Evolutionary conservation across 2,329 filamentous ascomycete genomes (phyloP), one percentile per base, ranked within the genome.

Genomic region (Piedraia hortae): DNA sequence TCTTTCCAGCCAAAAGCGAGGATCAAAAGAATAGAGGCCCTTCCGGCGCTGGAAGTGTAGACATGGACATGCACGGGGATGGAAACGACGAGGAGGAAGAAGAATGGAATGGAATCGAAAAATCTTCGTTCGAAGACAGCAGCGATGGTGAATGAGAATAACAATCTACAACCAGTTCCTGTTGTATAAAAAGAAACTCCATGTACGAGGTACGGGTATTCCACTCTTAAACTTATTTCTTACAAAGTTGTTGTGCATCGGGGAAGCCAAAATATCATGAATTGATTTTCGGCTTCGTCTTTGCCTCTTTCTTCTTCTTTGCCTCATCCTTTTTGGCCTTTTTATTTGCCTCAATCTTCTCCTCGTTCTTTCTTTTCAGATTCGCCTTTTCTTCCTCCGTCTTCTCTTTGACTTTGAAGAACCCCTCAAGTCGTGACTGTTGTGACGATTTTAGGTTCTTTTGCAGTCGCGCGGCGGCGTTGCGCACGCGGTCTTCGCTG

Each of bases 281-380:
- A 21, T 34, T 41, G 34, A 42, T 35, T 33, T 42, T 42, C 17
- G 82, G 80, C 51, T 82, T 90, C 4, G 70, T 58, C 52, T 91
- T 97, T 11, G 65, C 62, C 31, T 74, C 74, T 33, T 80, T 80
- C 61, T 93, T 97, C 32, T 80, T 75, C 54, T 91, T 91, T 39
- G 82, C 80, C 26, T 88, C 77, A 30, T 74, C 65, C 59, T 91
- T 97, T 34, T 71, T 58, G 52, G 80, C 88, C 60, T 93, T 93
- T 54, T 82, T 91, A 48, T 77, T 78, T 35, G 78, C 72, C 36
- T 80, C 78, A 14, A 75, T 56, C 53, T 88, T 88, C 50, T 80
- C 74, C 23, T 93, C 82, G 16, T 85, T 59, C 54, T 93, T 97
- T 34, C 85, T 62, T 60, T 97, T 97, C 39, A 88, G 52, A 18